Conservation (phyloP, 805 yeast genomes). For the Saccharomycopsis sp. region DNA sequence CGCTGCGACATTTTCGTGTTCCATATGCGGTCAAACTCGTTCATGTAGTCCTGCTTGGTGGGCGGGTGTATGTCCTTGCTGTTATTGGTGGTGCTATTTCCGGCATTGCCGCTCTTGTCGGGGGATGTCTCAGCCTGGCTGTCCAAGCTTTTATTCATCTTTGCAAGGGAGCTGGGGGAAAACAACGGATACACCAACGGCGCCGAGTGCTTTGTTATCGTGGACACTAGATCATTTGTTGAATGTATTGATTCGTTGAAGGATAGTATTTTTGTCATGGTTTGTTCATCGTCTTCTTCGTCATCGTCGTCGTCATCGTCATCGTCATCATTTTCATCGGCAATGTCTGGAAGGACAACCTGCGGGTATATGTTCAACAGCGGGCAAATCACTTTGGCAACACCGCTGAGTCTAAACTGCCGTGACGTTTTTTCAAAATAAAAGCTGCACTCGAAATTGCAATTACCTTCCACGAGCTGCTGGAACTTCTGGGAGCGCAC, state of each 20-base stretch:
- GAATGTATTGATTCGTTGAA: neutral
- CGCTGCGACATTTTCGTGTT: slow-evolving; percentile 42
- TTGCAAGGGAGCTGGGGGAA: slow-evolving; percentile 11
- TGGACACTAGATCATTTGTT: neutral
- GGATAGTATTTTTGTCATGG: neutral
- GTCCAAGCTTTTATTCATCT: slow-evolving; percentile 12
- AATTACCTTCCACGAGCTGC: slow-evolving; percentile 42
- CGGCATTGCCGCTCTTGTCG: too few relatives aligned
- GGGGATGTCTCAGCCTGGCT: neutral
- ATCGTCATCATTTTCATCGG: slow-evolving; percentile 22
- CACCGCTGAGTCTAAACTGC: slow-evolving; percentile 69
- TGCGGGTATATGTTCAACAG: slow-evolving; percentile 8
- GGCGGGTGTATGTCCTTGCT: slow-evolving; percentile 42
- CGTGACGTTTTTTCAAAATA: slow-evolving; percentile 53
- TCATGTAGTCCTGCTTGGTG: slow-evolving; percentile 53
- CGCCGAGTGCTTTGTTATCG: neutral
- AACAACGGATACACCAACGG: slow-evolving; percentile 15
- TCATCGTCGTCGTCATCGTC: slow-evolving; percentile 15
- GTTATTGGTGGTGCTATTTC: too few relatives aligned
- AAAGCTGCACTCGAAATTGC: slow-evolving; percentile 63
- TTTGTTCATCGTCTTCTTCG: slow-evolving; percentile 7
- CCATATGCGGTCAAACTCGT: slow-evolving; percentile 61
- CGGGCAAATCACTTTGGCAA: slow-evolving; percentile 40
- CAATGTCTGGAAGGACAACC: slow-evolving; percentile 24
- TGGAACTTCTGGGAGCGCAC: slow-evolving; percentile 53